phyloP scores from a whole-genome alignment of 192 early-diverging fungal species.

The Entomortierella chlamydospora region DNA sequence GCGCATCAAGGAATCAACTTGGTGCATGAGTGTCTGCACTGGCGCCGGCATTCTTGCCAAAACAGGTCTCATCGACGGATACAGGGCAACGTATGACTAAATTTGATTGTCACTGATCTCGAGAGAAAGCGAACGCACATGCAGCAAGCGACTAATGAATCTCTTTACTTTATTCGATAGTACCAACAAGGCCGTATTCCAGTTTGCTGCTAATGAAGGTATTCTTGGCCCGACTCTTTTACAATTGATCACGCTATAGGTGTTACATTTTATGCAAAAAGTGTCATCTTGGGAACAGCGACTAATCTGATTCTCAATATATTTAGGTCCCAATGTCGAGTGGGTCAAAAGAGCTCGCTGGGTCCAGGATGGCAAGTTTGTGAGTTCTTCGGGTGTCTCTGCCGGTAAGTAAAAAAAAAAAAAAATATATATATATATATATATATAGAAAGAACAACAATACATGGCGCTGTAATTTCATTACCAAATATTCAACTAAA shows the following conservation, averaged over 20 bases:
- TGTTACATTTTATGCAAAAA: too few species aligned
- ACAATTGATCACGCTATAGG: too few species aligned
- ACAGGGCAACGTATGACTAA: conserved; percentile 45
- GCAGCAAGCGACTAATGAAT: neutral
- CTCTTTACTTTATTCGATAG: neutral
- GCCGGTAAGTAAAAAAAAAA: conserved; percentile 32
- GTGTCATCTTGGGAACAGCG: neutral
- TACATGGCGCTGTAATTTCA: neutral
- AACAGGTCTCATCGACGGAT: conserved; percentile 60
- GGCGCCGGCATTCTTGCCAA: conserved; percentile 58
- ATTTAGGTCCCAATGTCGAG: conserved; percentile 51
- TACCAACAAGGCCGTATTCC: conserved; percentile 41
- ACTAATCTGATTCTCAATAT: neutral
- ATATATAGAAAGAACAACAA: too few species aligned
- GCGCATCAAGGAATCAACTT: conserved; percentile 18
- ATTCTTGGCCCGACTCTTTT: neutral
- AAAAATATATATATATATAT: neutral
- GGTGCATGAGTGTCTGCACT: conserved; percentile 60
- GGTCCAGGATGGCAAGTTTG: conserved; percentile 63
- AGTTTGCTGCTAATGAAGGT: conserved; percentile 8
- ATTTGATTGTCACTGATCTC: neutral
- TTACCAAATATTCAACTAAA: neutral
- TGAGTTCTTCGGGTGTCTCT: conserved; percentile 58
- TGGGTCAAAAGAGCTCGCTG: conserved; percentile 65
- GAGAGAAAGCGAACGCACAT: neutral